Evolutionary conservation across 2,329 filamentous ascomycete genomes (phyloP), one percentile per base, ranked within the genome.

Genomic region (Colletotrichum agaves): DNA sequence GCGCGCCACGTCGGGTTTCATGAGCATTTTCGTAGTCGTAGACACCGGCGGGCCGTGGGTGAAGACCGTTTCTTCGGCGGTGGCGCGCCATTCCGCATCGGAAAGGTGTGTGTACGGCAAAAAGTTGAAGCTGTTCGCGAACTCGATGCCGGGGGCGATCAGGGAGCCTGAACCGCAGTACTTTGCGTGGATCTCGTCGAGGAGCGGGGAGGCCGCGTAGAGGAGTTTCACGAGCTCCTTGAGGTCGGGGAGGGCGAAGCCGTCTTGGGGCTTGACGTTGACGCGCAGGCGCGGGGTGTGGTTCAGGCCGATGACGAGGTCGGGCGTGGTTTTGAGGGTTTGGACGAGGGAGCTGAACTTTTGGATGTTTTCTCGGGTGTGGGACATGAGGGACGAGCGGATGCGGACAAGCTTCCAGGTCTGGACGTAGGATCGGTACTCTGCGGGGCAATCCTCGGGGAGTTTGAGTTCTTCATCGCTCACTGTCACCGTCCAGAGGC

Each of bases 101-200:
- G 44, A 57, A 4, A 57, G 2, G 7, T 23, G 8, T 7, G 35
- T 23, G 1, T 31, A 5, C 3, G 19, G 15, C 11, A 44, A 12
- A 1, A 27, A 23, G 17, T 37, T 49, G 47, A 67, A 63, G 1
- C 21, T 35, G 1, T 41, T 33, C 4, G 63, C 39, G 17, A 62
- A 67, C 15, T 57, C 35, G 2, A 69, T 53, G 4, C 67, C 67
- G 2, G 53, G 63, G 13, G 63, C 53, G 19, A 21, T 19, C 10
- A 31, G 8, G 5, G 63, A 67, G 12, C 35, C 47, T 4, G 53
- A 33, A 0, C 57, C 63, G 6, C 53, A 60, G 37, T 60, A 55
- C 8, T 33, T 35, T 8, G 63, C 35, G 15, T 69, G 63, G 0
- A 67, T 47, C 4, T 53, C 12, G n/a, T 63, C 55, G 12, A 63